Evolutionary conservation across 1,139 yeast genomes (phyloP), one percentile per base, ranked within the genome.

Genomic region (Geotrichum restrictum): DNA sequence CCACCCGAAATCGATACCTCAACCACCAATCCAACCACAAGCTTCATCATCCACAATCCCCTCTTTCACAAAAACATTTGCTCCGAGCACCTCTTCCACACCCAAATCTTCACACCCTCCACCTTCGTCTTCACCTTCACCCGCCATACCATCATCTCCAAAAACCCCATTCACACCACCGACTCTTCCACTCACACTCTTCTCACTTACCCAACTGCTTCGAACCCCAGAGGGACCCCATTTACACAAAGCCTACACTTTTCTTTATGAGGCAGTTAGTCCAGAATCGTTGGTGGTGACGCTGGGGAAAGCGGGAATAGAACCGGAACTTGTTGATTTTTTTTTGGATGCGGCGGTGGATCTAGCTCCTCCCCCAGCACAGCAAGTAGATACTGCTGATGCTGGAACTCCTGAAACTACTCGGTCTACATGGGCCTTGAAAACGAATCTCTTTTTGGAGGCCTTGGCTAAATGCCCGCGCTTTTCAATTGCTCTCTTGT

Each of bases 261-360:
- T 73, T 57, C 71, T 81, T 7, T 62, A 80, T 13, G 53, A 59
- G 1, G 54, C 80, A 1, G 60, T 50, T 19, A 4, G 14, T 2
- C 49, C 53, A 1, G 13, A 4, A 3, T 41, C 44, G 1, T 69
- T 75, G 40, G 46, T 60, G 0, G 62, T 64, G 1, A 62, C 80
- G 1, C 81, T 79, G 56, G 60, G 66, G 1, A 24, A 24, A 1
- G 74, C 78, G 2, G 88, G 88, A 0, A 67, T 85, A 0, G 91
- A 85, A 54, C 66, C 79, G 0, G 81, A 78, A 16, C 75, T 80
- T 53, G 66, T 84, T 14, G 76, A 75, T 27, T 79, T 81, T 58
- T 73, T 74, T 49, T 56, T 83, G 11, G 80, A 79, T 47, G 78
- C 85, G 0, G 71, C 75, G 1, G 44, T 24, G 29, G 7, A 24